Evolutionary conservation across 805 yeast species (phyloP), one percentile per base, ranked within the genome.

Genomic region (Barnettozyma siamensis): DNA sequence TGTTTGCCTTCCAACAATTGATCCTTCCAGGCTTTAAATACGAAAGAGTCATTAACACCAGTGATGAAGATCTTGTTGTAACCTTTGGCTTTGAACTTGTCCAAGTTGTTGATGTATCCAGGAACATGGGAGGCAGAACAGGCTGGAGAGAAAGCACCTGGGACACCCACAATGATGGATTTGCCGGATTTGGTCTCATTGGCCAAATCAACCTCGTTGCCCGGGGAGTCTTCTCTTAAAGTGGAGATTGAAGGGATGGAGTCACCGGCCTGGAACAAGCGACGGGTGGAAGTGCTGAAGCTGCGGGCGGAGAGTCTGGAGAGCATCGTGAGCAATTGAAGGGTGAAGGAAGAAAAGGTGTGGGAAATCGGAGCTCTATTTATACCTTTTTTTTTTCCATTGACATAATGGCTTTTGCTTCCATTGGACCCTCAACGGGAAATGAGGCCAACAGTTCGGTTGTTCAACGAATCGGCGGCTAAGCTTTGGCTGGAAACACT

Each of bases 31-130:
- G 93, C 89, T 52, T 76, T 74, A 56, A 80, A 76, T 37, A 88
- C 96, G 61, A 88, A 88, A 3, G 93, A 75, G 59, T 88, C 96
- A 62, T 88, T 88, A 37, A 86, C 95, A 16, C 93, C 72, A 28
- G 88, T 76, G 33, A 88, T 76, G 53, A 71, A 78, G 38, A 88
- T 62, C 35, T 76, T 64, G 63, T 76, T 63, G 63, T 76, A 70
- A n/a, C 95, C 95, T 63, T 83, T 81, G 23, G 68, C 69, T 46
- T 73, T 66, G 55, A 88, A 75, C 27, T 72, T 67, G 7, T 69
- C 57, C 44, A 73, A 61, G 34, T 71, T 61, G 44, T 67, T 64
- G 54, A 86, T 55, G 62, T 73, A 86, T n/a, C 85, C 88, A 2
- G 94, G 93, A 36, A 85, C 73, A 55, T 82, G 89, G 23, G 71